Evolutionary conservation across 2,329 filamentous ascomycete genomes (phyloP).

Genomic region (Trichoderma hamatum): DNA sequence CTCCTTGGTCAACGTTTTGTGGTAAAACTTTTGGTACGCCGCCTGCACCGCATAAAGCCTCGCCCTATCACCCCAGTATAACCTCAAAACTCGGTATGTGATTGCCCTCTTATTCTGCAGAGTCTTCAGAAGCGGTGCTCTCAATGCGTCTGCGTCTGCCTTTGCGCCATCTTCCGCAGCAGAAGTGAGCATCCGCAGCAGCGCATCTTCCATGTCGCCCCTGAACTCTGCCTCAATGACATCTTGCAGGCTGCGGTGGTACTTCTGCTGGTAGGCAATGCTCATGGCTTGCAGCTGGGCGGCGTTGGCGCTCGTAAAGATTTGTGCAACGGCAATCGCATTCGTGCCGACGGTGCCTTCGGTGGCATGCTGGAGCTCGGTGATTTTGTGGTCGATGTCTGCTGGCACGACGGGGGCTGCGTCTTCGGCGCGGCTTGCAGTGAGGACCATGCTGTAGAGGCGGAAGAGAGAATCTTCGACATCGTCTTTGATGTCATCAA

Average conservation of each 20-base stretch:
- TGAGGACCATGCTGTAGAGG: constrained; percentile 42
- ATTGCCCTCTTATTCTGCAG: constrained; percentile 29
- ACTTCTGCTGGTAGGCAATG: constrained; percentile 39
- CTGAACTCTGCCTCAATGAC: constrained; percentile 21
- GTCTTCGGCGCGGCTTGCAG: constrained; percentile 37
- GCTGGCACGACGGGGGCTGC: constrained; percentile 32
- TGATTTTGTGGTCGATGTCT: constrained; percentile 41
- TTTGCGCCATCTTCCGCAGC: constrained; percentile 34
- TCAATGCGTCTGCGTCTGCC: constrained; percentile 35
- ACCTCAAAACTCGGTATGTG: constrained; percentile 9
- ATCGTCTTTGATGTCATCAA: constrained; percentile 39
- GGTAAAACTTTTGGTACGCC: constrained; percentile 30
- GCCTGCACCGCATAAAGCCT: constrained; percentile 35
- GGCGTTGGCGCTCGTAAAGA: constrained; percentile 40
- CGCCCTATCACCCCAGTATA: constrained; percentile 35
- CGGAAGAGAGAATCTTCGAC: constrained; percentile 38
- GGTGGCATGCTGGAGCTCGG: constrained; percentile 39
- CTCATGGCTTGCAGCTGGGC: constrained; percentile 38
- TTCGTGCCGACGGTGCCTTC: constrained; percentile 39
- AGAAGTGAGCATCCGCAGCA: constrained; percentile 37
- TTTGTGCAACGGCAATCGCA: constrained; percentile 37
- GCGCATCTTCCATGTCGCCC: constrained; percentile 41
- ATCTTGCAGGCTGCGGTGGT: constrained; percentile 34
- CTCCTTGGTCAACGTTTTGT: constrained; percentile 28
- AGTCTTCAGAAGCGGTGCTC: constrained; percentile 34